Evolutionary conservation across 768 basidiomycete genomes (phyloP), one percentile per base, ranked within the genome.

Genomic region (Flagelloscypha sp.): DNA sequence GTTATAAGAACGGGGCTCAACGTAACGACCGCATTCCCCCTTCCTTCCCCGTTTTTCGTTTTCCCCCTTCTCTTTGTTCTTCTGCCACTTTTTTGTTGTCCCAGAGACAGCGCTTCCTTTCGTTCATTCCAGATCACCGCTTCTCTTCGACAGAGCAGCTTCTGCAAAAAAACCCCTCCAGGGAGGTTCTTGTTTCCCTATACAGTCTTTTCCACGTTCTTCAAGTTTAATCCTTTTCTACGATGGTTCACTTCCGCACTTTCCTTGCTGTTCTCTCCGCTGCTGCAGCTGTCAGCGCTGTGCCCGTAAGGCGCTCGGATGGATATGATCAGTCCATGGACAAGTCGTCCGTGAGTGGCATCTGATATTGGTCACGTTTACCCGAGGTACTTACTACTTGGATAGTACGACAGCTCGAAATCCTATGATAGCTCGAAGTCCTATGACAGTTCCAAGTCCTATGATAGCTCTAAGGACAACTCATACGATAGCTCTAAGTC

Each of bases 101-200:
- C 22, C 4, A 33, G 16, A 19, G 35, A 28, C 36, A 28, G 25
- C 24, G 5, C 36, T 28, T 4, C 43, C 47, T 8, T 24, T 19
- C 27, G 15, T 24, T 10, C n/a, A n/a, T n/a, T 15, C 37, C 53
- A 76, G 74, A 74, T 73, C 69, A 68, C 63, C 64, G n/a, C n/a
- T n/a, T n/a, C 72, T 78, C 78, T 81, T 82, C 72, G 79, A 78
- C 58, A 82, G 79, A 78, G 72, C n/a, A n/a, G 62, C 53, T 52
- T 53, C 55, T 55, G 52, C 61, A 58, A 62, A 55, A 58, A n/a
- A 61, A 61, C 50, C 64, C 70, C 77, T 74, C 70, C 75, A 60
- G 75, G 70, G 74, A 76, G 77, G 73, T 37, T 45, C 62, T 62
- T 54, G 50, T 46, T 46, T 56, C 55, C 64, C 58, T 67, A 60